Percentiles rank a stretch among this genome's conserved stretches.
Evolutionary conservation across 2,329 filamentous ascomycete genomes (phyloP).

Genomic region (Madurella mycetomatis): DNA sequence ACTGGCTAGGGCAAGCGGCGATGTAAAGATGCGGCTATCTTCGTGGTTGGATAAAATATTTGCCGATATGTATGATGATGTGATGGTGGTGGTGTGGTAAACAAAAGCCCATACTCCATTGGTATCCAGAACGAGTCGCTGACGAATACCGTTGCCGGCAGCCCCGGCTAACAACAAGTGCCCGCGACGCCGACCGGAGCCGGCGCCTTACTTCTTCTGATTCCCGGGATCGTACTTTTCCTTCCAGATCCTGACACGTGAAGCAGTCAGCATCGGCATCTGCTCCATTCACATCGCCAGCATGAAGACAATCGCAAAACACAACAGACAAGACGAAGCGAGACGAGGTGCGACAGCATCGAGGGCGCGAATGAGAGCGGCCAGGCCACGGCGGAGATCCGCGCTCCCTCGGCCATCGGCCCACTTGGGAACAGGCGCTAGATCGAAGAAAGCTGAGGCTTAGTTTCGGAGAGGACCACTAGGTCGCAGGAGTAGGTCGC

Average conservation of each 20-base stretch:
- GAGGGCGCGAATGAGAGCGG: too few species aligned
- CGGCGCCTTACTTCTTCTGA: constrained; percentile 38
- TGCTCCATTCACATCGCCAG: not conserved
- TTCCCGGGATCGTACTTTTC: constrained; percentile 73
- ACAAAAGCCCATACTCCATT: too few species aligned
- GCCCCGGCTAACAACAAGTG: not conserved
- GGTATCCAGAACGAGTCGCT: too few species aligned
- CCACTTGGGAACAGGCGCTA: too few species aligned
- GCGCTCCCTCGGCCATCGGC: too few species aligned
- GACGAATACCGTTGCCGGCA: not conserved
- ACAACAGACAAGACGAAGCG: not conserved
- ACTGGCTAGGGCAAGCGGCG: too few species aligned
- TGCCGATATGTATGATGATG: too few species aligned
- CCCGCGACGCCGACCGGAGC: not conserved
- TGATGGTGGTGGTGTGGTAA: too few species aligned
- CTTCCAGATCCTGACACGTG: constrained; percentile 81
- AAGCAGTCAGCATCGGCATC: not conserved
- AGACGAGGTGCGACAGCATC: not conserved
- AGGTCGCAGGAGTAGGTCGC: constrained; percentile 4
- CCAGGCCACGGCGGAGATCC: too few species aligned
- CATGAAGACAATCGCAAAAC: constrained; percentile 4
- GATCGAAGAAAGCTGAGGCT: too few species aligned
- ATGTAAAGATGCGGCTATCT: too few species aligned
- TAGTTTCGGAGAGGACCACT: not conserved
- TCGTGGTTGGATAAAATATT: too few species aligned